Evolutionary conservation across 768 basidiomycete species (phyloP), one percentile per base, ranked within the genome.

Genomic region (Chalciporus pseudorubinellus): DNA sequence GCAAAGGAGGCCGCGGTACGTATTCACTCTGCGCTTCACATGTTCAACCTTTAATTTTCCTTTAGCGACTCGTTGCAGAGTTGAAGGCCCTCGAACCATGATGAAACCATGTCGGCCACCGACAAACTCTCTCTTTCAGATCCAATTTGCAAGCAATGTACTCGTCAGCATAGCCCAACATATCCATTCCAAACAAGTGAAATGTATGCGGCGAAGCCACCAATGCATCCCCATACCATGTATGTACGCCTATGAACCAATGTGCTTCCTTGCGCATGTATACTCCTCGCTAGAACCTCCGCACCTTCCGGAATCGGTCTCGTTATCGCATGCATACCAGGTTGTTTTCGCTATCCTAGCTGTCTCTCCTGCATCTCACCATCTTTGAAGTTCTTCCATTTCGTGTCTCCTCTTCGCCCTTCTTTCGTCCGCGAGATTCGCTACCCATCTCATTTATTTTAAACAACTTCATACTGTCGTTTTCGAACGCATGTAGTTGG

Each of bases 41-140:
- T 8, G 3, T 21, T 16, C 31, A 12, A n/a, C 19, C 11, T 20
- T 42, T 54, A 33, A 57, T 42, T 14, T 51, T 31, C 48, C 43
- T 51, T 24, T 55, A 86, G 84, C 81, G 82, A 48, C 78, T 86
- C 56, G 82, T 86, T n/a, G 74, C 68, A 51, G 84, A 86, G 59
- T 75, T 85, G 6, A 81, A 80, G 61, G 70, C 74, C 24, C 68
- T 82, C 34, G 75, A 77, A 58, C 65, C 70, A 11, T 70, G 46
- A 69, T 52, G 50, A 55, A 42, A 48, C 34, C 39, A 31, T 43
- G 33, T 44, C 33, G 8, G 28, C 13, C 45, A 46, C 44, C 29
- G 19, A 47, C 50, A 42, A 39, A 39, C 24, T 34, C 44, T 47
- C 40, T 46, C 38, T 39, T 49, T 48, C 46, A 29, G 48, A 62